These are phyloP conservation scores for Zygoascus flipseniorum DNA, from an alignment of 805 yeast genomes.

Conservation along the genomic window DNA sequence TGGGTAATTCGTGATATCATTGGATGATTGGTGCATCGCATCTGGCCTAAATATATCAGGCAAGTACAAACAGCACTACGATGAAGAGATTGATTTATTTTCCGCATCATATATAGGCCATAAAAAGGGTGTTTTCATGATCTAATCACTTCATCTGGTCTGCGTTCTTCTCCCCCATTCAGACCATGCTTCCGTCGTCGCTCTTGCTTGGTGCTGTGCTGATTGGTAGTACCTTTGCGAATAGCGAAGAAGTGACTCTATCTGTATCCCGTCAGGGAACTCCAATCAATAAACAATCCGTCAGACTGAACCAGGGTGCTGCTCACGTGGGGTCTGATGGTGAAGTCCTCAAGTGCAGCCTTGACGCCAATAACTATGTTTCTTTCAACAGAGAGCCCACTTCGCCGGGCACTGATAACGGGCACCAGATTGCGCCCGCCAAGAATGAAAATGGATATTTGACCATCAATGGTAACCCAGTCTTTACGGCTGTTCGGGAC, in stretches of 20 bases:
- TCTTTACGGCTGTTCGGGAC: slow-evolving; percentile 12
- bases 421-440: background rate
- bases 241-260: background rate
- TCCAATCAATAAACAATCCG: background rate
- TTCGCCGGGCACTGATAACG: background rate
- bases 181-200: too few relatives aligned
- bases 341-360: background rate
- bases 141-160: too few relatives aligned
- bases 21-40: background rate
- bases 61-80: background rate
- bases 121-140: too few relatives aligned
- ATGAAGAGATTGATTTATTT: background rate
- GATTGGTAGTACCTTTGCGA: background rate
- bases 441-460: slow-evolving; percentile 3
- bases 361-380: background rate
- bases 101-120: too few relatives aligned
- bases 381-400: background rate
- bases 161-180: too few relatives aligned
- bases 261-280: background rate
- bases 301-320: background rate
- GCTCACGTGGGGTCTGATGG: background rate
- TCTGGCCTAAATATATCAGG: background rate
- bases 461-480: slow-evolving; percentile 6
- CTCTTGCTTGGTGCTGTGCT: background rate
- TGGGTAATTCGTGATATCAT: background rate